A percentile compares a stretch with the other conserved stretches of the same genome.
These are phyloP conservation scores for Chloranthus sessilifolius DNA, from an alignment of 164 flowering plant species.

Conservation along the genomic window DNA sequence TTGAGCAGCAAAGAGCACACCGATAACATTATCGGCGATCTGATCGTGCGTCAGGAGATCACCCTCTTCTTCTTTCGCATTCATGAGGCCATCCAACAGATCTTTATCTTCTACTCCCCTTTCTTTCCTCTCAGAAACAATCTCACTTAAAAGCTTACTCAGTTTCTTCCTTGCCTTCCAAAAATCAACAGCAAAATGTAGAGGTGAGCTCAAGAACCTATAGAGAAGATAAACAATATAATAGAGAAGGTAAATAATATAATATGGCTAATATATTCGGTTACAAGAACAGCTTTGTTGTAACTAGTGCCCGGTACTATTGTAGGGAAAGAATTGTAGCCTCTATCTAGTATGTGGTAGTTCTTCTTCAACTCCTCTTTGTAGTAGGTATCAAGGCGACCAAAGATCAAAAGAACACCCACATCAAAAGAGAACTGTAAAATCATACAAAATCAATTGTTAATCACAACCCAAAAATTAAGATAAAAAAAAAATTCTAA, in stretches of 20 bases:
- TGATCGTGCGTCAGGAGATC: conserved; percentile 43
- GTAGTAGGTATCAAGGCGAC: conserved; percentile 31
- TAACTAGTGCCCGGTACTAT: conserved; percentile 65
- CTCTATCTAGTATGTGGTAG: conserved; percentile 55
- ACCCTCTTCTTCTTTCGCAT: conserved; percentile 47
- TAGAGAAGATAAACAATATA: not conserved
- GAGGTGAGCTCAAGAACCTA: not conserved
- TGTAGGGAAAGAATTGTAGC: conserved; percentile 75
- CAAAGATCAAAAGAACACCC: conserved; percentile 55
- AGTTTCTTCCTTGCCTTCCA: conserved; percentile 73
- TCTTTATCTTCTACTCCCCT: conserved; percentile 35
- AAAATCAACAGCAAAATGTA: not conserved
- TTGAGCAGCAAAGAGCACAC: conserved; percentile 88
- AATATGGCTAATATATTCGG: not conserved
- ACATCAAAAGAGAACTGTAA: conserved; percentile 67
- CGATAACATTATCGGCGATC: conserved; percentile 83
- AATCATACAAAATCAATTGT: conserved; percentile 1
- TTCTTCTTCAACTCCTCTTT: conserved; percentile 50
- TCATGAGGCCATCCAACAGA: conserved; percentile 48
- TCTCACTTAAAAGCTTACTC: conserved; percentile 38
- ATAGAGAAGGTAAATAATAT: not conserved
- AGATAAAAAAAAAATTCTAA: conserved; percentile 3
- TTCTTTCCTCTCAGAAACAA: conserved; percentile 54
- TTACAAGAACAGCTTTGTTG: conserved; percentile 52
- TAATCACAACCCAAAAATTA: no score